A percentile compares a stretch with the other conserved stretches of the same genome.
These are phyloP conservation scores for Syncephalis fuscata DNA, from an alignment of 371 early-diverging fungal genomes.

Conservation along the genomic window DNA sequence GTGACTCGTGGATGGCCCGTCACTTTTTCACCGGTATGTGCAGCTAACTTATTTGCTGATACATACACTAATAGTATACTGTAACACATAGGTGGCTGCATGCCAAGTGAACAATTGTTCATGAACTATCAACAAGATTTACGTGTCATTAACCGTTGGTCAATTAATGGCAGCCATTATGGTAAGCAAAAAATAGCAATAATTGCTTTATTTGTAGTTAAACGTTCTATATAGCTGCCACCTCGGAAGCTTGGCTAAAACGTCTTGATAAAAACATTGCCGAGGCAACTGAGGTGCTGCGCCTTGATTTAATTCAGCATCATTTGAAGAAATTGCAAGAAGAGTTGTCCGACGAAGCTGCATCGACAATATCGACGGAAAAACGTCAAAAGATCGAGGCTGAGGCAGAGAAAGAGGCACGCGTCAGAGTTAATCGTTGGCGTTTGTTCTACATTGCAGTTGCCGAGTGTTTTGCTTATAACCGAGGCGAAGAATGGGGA, in stretches of 20 bases:
- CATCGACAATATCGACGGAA: slow-evolving; percentile 5
- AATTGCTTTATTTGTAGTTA: not conserved
- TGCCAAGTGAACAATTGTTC: slow-evolving; percentile 27
- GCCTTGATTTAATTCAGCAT: too few species aligned
- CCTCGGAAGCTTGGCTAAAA: slow-evolving; percentile 25
- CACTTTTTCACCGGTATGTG: slow-evolving; percentile 28
- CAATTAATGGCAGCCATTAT: slow-evolving; percentile 33
- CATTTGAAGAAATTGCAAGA: too few species aligned
- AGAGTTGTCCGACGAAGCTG: too few species aligned
- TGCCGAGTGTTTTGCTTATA: slow-evolving; percentile 29
- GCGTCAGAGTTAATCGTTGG: slow-evolving; percentile 33
- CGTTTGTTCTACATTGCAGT: slow-evolving; percentile 30
- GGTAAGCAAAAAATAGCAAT: slow-evolving; percentile 4
- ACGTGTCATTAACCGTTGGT: slow-evolving; percentile 26
- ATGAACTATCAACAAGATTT: slow-evolving; percentile 28
- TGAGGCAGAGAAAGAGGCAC: slow-evolving; percentile 15
- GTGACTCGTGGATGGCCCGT: slow-evolving; percentile 36
- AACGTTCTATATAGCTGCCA: slow-evolving; percentile 5
- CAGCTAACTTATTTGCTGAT: not conserved
- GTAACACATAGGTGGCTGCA: slow-evolving; percentile 29
- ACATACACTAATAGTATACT: too few species aligned
- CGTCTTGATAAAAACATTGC: slow-evolving; percentile 16
- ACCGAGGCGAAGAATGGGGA: slow-evolving; percentile 29
- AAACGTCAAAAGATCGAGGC: slow-evolving; percentile 20
- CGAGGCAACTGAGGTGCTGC: too few species aligned